Evolutionary conservation across 2,329 filamentous ascomycete species (phyloP).

Genomic region (Dichotomopilus funicola): DNA sequence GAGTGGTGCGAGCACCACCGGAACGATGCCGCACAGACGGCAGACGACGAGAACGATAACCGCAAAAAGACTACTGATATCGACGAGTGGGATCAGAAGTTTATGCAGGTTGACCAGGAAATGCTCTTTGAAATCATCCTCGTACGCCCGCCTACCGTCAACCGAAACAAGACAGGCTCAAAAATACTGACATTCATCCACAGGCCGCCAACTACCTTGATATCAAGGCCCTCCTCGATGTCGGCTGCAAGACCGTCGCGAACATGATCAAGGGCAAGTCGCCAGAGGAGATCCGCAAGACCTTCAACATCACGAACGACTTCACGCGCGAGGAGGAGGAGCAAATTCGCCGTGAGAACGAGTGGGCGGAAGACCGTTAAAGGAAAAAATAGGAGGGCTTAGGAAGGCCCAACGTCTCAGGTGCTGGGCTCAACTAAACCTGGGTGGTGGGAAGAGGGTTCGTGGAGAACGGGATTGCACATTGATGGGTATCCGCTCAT

Average conservation of each 20-base stretch:
- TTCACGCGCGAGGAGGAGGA: constrained; percentile 99
- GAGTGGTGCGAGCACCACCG: constrained; percentile 98
- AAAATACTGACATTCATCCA: constrained; percentile 14
- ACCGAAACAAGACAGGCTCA: not conserved
- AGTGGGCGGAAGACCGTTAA: constrained; percentile 82
- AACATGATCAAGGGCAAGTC: constrained; percentile 99
- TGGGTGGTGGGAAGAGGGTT: no score
- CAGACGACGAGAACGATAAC: constrained; percentile 86
- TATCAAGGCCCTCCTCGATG: constrained; percentile 95
- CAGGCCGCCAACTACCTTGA: constrained; percentile 97
- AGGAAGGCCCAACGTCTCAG: no score
- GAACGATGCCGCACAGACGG: constrained; percentile 71
- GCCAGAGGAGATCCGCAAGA: constrained; percentile 97
- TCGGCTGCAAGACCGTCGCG: constrained; percentile 98
- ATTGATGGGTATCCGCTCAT: no score
- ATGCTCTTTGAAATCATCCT: constrained; percentile 99
- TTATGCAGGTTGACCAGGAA: constrained; percentile 99
- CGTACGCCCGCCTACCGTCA: constrained; percentile 45
- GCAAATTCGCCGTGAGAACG: constrained; percentile 87
- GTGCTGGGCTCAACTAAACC: no score
- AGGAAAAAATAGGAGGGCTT: no score
- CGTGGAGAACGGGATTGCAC: no score
- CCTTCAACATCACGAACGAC: constrained; percentile 99
- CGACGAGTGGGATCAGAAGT: constrained; percentile 99
- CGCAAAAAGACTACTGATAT: constrained; percentile 99